Percentiles rank a stretch among this genome's conserved stretches.
These are phyloP conservation scores for Exophiala sideris DNA, from an alignment of 2,329 filamentous ascomycete genomes.

Conservation along the genomic window DNA sequence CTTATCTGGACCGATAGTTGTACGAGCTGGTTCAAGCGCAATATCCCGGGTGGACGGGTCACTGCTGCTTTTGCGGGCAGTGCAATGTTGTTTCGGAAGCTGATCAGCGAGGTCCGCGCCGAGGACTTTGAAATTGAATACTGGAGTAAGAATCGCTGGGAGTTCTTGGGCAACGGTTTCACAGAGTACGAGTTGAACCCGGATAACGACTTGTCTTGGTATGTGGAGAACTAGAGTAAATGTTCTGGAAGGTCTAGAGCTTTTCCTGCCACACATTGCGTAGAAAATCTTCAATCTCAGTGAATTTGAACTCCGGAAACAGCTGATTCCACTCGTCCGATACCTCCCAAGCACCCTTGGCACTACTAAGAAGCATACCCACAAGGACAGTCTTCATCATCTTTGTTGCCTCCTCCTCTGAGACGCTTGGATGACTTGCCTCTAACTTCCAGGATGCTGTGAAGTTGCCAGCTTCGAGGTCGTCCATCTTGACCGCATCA, in stretches of 20 bases:
- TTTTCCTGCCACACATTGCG: slow-evolving; percentile 29
- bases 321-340: slow-evolving; percentile 37
- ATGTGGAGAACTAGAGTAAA: slow-evolving; percentile 15
- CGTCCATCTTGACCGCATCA: slow-evolving; percentile 46
- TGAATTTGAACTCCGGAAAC: slow-evolving; percentile 37
- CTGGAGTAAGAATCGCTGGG: slow-evolving; percentile 12
- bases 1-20: slow-evolving; percentile 28
- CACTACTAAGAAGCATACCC: slow-evolving; percentile 30
- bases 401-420: slow-evolving; percentile 28
- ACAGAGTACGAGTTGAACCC: slow-evolving; percentile 31
- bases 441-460: slow-evolving; percentile 29
- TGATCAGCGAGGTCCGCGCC: slow-evolving; percentile 34
- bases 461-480: slow-evolving; percentile 45
- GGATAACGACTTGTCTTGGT: slow-evolving; percentile 30
- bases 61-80: slow-evolving; percentile 22
- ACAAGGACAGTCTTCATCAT: slow-evolving; percentile 26
- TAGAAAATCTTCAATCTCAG: slow-evolving; percentile 32
- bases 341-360: slow-evolving; percentile 28
- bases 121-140: slow-evolving; percentile 24
- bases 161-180: slow-evolving; percentile 38
- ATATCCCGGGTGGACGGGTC: slow-evolving; percentile 20
- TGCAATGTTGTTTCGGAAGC: slow-evolving; percentile 36
- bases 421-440: slow-evolving; percentile 31
- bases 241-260: slow-evolving; percentile 7
- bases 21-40: slow-evolving; percentile 24